phyloP scores from a whole-genome alignment of 139 green algal genomes.

The Coelastrella sp. region DNA sequence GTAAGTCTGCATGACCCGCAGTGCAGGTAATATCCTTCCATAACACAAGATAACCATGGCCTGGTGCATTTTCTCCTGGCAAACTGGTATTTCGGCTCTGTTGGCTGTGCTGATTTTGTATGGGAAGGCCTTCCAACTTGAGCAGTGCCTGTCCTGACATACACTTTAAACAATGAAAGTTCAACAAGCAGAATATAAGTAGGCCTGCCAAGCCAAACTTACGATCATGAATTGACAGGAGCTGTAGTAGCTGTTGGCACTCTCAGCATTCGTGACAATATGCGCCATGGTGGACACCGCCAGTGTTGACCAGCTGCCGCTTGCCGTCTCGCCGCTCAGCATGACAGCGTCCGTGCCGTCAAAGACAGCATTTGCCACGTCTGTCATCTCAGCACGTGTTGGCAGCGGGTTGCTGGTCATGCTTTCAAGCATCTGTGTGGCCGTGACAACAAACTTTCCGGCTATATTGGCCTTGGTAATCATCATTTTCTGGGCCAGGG shows the following conservation, averaged over 20 bases:
- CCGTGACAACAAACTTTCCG: constrained; percentile 71
- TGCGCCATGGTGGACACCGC: constrained; percentile 83
- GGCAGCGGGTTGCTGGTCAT: constrained; percentile 74
- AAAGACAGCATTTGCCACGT: constrained; percentile 91
- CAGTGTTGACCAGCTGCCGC: constrained; percentile 75
- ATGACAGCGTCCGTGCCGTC: constrained; percentile 85
- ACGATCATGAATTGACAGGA: constrained; percentile 43
- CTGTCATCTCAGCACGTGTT: constrained; percentile 90
- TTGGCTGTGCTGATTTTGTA: too few relatives aligned
- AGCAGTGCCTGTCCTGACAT: not conserved
- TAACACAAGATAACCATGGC: too few relatives aligned
- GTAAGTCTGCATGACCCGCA: too few relatives aligned
- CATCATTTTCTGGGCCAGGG: constrained; percentile 81
- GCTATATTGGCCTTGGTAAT: constrained; percentile 85
- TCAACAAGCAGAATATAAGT: not conserved
- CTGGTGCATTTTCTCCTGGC: too few relatives aligned
- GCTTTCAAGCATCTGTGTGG: constrained; percentile 74
- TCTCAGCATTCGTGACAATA: constrained; percentile 84
- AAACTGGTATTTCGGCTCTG: too few relatives aligned
- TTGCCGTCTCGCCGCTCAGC: constrained; percentile 81
- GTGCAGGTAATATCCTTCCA: too few relatives aligned
- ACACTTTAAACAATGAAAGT: too few relatives aligned
- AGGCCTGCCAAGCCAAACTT: not conserved
- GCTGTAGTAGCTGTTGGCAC: constrained; percentile 55
- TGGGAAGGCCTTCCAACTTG: not conserved